phyloP scores from a whole-genome alignment of 495 filamentous ascomycete genomes.

The Lichenothelia convexa region DNA sequence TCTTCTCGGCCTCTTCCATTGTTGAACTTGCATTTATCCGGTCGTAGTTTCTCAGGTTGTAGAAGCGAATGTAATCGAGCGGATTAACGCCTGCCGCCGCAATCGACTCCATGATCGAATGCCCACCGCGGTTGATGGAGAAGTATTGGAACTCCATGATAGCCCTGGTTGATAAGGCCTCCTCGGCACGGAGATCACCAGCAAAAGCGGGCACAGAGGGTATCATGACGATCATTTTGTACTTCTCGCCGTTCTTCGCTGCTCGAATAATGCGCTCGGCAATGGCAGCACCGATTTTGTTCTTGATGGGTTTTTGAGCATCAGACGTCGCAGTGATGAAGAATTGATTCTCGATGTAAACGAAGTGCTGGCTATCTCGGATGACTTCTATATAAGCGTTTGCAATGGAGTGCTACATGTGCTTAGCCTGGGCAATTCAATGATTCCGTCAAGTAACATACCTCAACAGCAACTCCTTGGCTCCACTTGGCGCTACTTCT shows the following conservation, averaged over 20 bases:
- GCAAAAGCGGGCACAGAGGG: constrained; percentile 82
- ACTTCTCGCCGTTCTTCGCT: constrained; percentile 48
- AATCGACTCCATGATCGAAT: constrained; percentile 68
- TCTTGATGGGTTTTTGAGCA: constrained; percentile 60
- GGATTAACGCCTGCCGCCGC: constrained; percentile 52
- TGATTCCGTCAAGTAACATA: constrained; percentile 5
- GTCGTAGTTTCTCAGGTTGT: constrained; percentile 87
- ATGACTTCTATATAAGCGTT: constrained; percentile 81
- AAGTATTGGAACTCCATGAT: constrained; percentile 96
- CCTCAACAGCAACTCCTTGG: constrained; percentile 37
- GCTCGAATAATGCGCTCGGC: constrained; percentile 76
- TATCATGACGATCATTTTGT: constrained; percentile 72
- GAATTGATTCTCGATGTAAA: constrained; percentile 97
- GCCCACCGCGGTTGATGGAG: constrained; percentile 72
- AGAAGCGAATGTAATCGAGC: constrained; percentile 78
- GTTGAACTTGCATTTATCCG: constrained; percentile 57
- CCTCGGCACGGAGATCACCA: constrained; percentile 65
- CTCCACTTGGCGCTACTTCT: constrained; percentile 60
- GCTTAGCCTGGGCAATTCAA: neutral
- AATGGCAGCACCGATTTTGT: constrained; percentile 75
- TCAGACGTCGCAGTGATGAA: constrained; percentile 83
- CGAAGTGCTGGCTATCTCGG: constrained; percentile 58
- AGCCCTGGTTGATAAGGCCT: constrained; percentile 66
- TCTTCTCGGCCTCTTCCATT: constrained; percentile 44
- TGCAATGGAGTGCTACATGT: constrained; percentile 56